Conservation (phyloP, 148 eudicot genomes). For the Camellia lanceoleosa region DNA sequence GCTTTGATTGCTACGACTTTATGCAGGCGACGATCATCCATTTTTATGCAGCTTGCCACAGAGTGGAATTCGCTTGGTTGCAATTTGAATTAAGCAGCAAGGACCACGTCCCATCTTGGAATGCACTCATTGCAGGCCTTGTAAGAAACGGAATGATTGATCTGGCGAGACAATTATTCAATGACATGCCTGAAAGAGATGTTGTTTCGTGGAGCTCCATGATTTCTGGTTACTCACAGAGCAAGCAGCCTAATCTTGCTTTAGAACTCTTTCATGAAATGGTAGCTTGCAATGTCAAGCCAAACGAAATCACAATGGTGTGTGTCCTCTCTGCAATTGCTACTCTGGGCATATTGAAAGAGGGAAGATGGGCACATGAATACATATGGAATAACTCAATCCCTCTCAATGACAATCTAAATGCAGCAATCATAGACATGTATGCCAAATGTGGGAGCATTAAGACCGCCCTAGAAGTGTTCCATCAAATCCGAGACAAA, state of each 20-base stretch:
- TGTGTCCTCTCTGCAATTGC: constrained; percentile 79
- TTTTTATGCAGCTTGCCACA: constrained; percentile 63
- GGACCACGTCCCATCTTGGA: constrained; percentile 75
- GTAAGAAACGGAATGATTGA: constrained; percentile 56
- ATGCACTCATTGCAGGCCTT: constrained; percentile 68
- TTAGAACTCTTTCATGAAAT: constrained; percentile 62
- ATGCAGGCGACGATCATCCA: constrained; percentile 74
- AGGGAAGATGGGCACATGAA: constrained; percentile 68
- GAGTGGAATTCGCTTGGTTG: constrained; percentile 50
- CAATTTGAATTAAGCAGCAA: constrained; percentile 67
- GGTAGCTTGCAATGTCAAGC: constrained; percentile 52
- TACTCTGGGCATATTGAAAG: constrained; percentile 46
- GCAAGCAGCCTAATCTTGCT: constrained; percentile 50
- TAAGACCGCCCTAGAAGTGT: constrained; percentile 54
- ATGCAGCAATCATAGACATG: constrained; percentile 79
- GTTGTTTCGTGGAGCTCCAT: constrained; percentile 86
- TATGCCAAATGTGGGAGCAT: constrained; percentile 89
- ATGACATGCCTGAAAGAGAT: constrained; percentile 67
- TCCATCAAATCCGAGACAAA: constrained; percentile 41
- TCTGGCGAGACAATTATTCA: constrained; percentile 47
- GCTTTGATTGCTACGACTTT: constrained; percentile 58
- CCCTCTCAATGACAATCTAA: constrained; percentile 62
- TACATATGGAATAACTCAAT: constrained; percentile 49
- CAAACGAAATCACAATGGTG: constrained; percentile 86
- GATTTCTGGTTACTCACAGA: constrained; percentile 78